phyloP scores from a whole-genome alignment of 2,329 filamentous ascomycete species.

The Dichotomopilus funicola region DNA sequence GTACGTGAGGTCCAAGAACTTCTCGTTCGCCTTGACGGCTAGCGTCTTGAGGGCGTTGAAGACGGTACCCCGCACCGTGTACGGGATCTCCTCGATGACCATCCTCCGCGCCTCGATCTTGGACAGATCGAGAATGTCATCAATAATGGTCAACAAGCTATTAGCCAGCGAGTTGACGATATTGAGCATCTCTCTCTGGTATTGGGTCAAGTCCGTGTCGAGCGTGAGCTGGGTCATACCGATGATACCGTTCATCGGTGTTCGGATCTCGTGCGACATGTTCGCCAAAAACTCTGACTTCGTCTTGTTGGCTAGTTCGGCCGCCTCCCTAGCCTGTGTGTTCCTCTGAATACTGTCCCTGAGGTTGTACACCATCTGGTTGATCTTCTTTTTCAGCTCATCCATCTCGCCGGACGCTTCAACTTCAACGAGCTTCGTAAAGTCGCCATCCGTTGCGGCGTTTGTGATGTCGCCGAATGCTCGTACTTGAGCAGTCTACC shows the following conservation, averaged over 20 bases:
- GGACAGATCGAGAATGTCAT: conserved; percentile 68
- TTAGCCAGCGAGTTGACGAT: conserved; percentile 96
- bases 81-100: conserved; percentile 97
- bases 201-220: conserved; percentile 88
- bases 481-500: conserved; percentile 87
- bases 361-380: conserved; percentile 96
- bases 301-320: conserved; percentile 93
- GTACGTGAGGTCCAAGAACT: conserved; percentile 86
- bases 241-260: conserved; percentile 95
- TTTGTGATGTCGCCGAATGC: conserved; percentile 99
- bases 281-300: conserved; percentile 98
- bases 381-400: conserved; percentile 97
- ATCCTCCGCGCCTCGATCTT: conserved; percentile 94
- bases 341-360: conserved; percentile 95
- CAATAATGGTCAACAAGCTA: conserved; percentile 93
- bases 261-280: conserved; percentile 98
- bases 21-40: conserved; percentile 95
- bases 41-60: conserved; percentile 96
- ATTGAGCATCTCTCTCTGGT: conserved; percentile 96
- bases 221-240: conserved; percentile 96
- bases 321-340: conserved; percentile 89
- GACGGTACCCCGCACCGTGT: conserved; percentile 86
- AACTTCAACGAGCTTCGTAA: conserved; percentile 92
- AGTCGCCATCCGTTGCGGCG: conserved; percentile 91
- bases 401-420: conserved; percentile 99